Base-by-base conservation (phyloP, 1,284 basidiomycete species). In the Neolentinus lepideus region DNA sequence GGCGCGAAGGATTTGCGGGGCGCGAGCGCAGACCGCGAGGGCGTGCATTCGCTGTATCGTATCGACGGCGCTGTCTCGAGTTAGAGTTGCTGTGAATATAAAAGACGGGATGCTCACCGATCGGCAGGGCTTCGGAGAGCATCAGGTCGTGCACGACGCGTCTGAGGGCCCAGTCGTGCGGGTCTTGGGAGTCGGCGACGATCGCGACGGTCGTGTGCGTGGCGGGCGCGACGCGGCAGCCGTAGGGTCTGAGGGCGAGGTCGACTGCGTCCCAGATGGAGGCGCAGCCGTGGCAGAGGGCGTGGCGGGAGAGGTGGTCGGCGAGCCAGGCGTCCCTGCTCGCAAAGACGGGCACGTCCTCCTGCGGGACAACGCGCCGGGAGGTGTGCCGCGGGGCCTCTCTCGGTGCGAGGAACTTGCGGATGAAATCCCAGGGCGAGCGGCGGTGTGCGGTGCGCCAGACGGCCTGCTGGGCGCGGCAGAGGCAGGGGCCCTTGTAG, bases 401-500 rank as follows among this genome's bases (percentile, higher is more conserved):
- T 16, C n/a, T n/a, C 16, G 3, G 3, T 16, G n/a, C 12, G 16
- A 43, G 16, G 8, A 43, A 6, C 8, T n/a, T 16, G 8, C n/a
- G 3, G 4, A 21, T 6, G 4, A 43, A 16, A 21, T 21, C 19
- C 38, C 38, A 43, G 16, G 38, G 38, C 38, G 38, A 9, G 19
- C 16, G n/a, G 16, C 38, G 38, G 8, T 43, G 12, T 3, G 19
- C 38, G 6, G 8, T 43, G 6, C 29, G 29, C 29, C 29, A 31
- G 29, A 31, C 29, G 12, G 16, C 38, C 19, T 16, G 16, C 14
- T 25, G 12, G 3, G 14, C 47, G 6, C 47, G 24, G 14, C 36
- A 46, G 36, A 54, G 11, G 52, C 22, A 54, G 29, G 4, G 25
- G 29, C n/a, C 8, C 26, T 29, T 11, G 19, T 56, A 74, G 6